Conservation (phyloP, 2,329 filamentous ascomycete genomes). For the Aureobasidium leucospermi region DNA sequence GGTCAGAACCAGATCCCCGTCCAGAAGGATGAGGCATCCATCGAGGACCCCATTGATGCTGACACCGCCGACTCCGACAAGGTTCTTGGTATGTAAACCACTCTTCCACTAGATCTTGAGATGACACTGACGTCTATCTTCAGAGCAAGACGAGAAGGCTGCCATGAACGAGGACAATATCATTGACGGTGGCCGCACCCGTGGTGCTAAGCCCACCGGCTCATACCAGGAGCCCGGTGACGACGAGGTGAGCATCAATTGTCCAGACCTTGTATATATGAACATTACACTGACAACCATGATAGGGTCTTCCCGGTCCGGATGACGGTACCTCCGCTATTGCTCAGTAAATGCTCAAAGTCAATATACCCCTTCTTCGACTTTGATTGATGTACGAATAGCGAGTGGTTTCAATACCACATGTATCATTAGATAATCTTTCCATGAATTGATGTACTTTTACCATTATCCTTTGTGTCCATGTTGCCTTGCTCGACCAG, state of each 20-base stretch:
- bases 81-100: constrained; percentile 34
- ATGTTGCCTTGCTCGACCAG: neutral
- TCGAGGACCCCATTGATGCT: constrained; percentile 40
- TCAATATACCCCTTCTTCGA: neutral
- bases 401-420: neutral
- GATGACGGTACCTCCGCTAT: constrained; percentile 15
- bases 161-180: constrained; percentile 45
- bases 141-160: constrained; percentile 39
- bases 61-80: constrained; percentile 40
- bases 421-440: neutral
- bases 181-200: constrained; percentile 36
- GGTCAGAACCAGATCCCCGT: constrained; percentile 41
- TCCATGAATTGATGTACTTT: neutral
- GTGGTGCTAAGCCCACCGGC: constrained; percentile 40
- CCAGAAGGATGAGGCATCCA: constrained; percentile 37
- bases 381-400: neutral
- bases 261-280: too few relatives aligned
- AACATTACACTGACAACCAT: neutral
- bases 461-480: neutral
- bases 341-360: constrained; percentile 5
- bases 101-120: neutral
- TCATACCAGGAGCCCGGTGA: constrained; percentile 46
- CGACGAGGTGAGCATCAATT: constrained; percentile 27
- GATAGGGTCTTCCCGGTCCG: constrained; percentile 16
- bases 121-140: neutral